Base-by-base conservation (phyloP, 169 alveolate species). In the Plasmodium yoelii region DNA sequence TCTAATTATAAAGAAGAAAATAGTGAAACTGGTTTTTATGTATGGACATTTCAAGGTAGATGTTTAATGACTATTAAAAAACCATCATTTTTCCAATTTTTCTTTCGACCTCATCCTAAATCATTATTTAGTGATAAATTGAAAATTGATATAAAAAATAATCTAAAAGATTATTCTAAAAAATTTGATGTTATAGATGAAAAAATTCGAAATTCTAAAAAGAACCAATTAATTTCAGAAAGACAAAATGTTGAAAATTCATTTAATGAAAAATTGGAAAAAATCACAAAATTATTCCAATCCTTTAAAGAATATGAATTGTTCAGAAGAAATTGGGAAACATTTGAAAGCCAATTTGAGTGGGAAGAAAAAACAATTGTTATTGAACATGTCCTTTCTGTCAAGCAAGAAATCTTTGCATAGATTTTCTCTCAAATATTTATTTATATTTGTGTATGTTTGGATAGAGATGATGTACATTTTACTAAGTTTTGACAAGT, bases 51-150 rank as follows among this genome's bases (percentile, higher is more conserved):
- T 87, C 98, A 96, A 91, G 98, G 98, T 5, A 93, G 95, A 82
- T 93, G 93, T 74, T 84, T 94, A 71, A 93, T 94, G 93, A 93
- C 93, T 75, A 71, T 93, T 9, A 89, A 95, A 88, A 89, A 93
- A 82, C 97, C 96, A 46, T 86, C 93, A 70, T 94, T 96, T 73
- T 95, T 92, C 91, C 95, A 94, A 87, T 95, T 96, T 69, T 89
- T 94, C 15, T 96, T 97, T 95, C 70, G 98, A 73, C 98, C 98
- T 6, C 98, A 96, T 47, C 98, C 98, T 4, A 95, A 97, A 19
- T 90, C 97, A 1, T 87, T 96, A 42, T 61, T 96, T 74, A 88
- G 95, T 47, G 93, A 74, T 68, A 89, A 91, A 56, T 93, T 94
- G 73, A 88, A 94, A 53, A 95, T 95, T 28, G 96, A 95, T 28